Conservation (phyloP, 2,329 filamentous ascomycete species). For the Fusarium graminum region DNA sequence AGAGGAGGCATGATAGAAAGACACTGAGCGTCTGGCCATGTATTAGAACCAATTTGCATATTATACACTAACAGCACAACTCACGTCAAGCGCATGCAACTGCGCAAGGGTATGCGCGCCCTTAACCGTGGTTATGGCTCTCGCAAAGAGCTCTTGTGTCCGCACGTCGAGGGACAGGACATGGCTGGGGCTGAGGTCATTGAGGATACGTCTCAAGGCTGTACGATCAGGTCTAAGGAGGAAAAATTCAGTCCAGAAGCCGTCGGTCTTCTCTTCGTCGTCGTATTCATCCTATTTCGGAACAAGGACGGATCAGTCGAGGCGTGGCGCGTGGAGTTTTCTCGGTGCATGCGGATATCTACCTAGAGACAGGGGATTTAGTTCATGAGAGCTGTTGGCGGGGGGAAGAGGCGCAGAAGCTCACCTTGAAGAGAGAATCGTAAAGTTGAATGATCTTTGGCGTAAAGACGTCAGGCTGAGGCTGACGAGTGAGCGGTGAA, state of each 20-base stretch:
- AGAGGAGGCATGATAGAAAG: slow-evolving; percentile 84
- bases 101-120: slow-evolving; percentile 71
- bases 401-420: slow-evolving; percentile 23
- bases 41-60: slow-evolving; percentile 47
- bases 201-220: slow-evolving; percentile 76
- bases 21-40: slow-evolving; percentile 81
- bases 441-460: slow-evolving; percentile 95
- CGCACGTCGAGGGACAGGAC: slow-evolving; percentile 82
- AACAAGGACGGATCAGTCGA: slow-evolving; percentile 49
- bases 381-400: slow-evolving; percentile 22
- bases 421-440: slow-evolving; percentile 81
- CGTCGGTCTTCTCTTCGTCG: slow-evolving; percentile 79
- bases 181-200: slow-evolving; percentile 78
- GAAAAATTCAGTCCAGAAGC: slow-evolving; percentile 98
- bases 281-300: slow-evolving; percentile 70
- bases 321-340: slow-evolving; percentile 32
- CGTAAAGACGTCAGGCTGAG: slow-evolving; percentile 89
- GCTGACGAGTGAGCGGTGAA: slow-evolving; percentile 93
- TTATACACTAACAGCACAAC: slow-evolving; percentile 54
- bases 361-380: slow-evolving; percentile 47
- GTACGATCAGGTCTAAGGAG: slow-evolving; percentile 83
- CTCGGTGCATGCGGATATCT: slow-evolving; percentile 37
- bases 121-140: slow-evolving; percentile 78
- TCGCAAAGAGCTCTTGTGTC: slow-evolving; percentile 81
- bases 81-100: slow-evolving; percentile 87